phyloP scores from a whole-genome alignment of 1,284 basidiomycete species.

The Trametes versicolor region DNA sequence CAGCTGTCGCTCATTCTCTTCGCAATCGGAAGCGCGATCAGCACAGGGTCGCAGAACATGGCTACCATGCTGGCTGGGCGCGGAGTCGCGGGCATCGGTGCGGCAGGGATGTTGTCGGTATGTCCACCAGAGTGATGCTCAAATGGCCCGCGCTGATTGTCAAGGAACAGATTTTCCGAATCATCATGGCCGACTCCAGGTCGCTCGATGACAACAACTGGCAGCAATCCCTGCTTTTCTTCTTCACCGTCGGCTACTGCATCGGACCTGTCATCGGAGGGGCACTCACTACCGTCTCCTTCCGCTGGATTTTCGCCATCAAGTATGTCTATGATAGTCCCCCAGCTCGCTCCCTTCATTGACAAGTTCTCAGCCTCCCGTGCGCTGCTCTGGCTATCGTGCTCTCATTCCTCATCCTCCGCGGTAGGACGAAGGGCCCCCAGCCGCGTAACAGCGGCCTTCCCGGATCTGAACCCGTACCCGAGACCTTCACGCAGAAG shows the following conservation, averaged over 20 bases:
- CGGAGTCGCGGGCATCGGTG: constrained; percentile 57
- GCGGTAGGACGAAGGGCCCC: constrained; percentile 43
- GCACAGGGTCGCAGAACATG: constrained; percentile 55
- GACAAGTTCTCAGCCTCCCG: constrained; percentile 43
- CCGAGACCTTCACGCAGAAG: constrained; percentile 45
- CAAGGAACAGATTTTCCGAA: constrained; percentile 50
- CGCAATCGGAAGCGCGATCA: constrained; percentile 55
- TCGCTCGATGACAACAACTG: constrained; percentile 55
- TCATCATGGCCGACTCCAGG: constrained; percentile 54
- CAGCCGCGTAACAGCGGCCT: constrained; percentile 36
- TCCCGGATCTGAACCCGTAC: neutral
- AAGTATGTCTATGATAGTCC: constrained; percentile 49
- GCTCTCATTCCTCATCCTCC: constrained; percentile 54
- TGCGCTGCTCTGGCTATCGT: constrained; percentile 46
- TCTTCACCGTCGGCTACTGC: constrained; percentile 55
- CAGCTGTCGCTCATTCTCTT: constrained; percentile 57
- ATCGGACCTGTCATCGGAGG: constrained; percentile 60
- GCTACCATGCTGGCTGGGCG: constrained; percentile 55
- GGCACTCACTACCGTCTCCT: constrained; percentile 49
- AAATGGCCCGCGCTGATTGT: neutral
- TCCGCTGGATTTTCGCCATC: constrained; percentile 65
- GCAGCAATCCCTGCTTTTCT: constrained; percentile 52
- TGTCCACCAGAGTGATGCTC: constrained; percentile 13
- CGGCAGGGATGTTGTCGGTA: constrained; percentile 57
- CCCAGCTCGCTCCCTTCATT: neutral